Evolutionary conservation across 2,329 filamentous ascomycete species (phyloP).

Genomic region (Akanthomyces dipterigenus): DNA sequence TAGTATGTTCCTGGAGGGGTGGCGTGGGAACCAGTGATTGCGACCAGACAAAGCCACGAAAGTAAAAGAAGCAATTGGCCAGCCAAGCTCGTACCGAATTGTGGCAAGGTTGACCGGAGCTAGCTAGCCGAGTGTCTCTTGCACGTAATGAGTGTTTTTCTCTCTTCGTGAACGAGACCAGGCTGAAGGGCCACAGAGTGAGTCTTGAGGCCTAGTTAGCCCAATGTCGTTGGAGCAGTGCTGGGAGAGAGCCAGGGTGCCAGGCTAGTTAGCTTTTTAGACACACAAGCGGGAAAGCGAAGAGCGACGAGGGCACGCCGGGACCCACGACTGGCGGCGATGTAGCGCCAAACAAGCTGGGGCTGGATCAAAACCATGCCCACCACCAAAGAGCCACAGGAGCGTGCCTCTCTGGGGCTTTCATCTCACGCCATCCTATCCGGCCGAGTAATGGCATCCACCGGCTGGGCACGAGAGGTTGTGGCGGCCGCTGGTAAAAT

Average conservation of each 20-base stretch:
- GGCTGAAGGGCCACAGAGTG: not conserved
- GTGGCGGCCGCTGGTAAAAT: not conserved
- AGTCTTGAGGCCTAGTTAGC: not conserved
- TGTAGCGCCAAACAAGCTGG: not conserved
- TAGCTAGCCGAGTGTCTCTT: not conserved
- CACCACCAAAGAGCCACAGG: constrained; percentile 10
- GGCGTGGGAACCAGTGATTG: constrained; percentile 1
- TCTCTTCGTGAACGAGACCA: not conserved
- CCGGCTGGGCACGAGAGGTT: not conserved
- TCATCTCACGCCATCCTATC: not conserved
- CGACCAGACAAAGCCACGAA: not conserved
- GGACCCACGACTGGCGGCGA: not conserved
- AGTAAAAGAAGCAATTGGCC: not conserved
- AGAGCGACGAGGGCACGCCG: not conserved
- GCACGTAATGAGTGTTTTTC: not conserved
- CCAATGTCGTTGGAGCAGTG: not conserved
- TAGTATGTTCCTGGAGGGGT: not conserved
- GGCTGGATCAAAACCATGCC: constrained; percentile 10
- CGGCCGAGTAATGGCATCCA: not conserved
- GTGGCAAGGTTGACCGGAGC: not conserved
- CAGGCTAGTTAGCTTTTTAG: too few relatives aligned
- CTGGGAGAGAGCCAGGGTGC: not conserved
- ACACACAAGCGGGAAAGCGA: not conserved
- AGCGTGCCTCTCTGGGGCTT: not conserved
- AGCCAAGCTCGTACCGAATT: not conserved